Evolutionary conservation across 2,329 filamentous ascomycete species (phyloP), one percentile per base, ranked within the genome.

Genomic region (Sporothrix pallida): DNA sequence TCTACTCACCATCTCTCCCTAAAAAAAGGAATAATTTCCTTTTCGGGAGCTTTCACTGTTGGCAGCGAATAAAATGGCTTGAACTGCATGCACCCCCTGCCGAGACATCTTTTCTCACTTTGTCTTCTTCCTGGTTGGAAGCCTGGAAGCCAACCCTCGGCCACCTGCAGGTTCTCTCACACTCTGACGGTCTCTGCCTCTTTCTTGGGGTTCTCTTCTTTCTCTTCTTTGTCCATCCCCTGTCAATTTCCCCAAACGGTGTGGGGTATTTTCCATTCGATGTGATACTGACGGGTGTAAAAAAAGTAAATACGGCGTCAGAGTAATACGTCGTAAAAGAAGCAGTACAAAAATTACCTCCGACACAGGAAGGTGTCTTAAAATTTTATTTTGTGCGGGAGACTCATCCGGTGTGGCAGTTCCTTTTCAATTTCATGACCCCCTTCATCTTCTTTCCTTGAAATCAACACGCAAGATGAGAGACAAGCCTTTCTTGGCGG

Each of bases 1-100:
- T 46, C 17, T 65, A 44, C 63, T 31, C n/a, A 8, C n/a, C 15
- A 50, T 46, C 31, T 37, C 31, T 7, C 31, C 3, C 17, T 5
- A 20, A 23, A 63, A 67, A 42, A 50, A 71, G 50, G 56, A 56
- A 71, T 23, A 52, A 58, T 73, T 71, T 50, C 73, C 70, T 70
- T 26, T 67, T 73, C 54, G 65, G 72, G 63, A 42, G 50, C 52
- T 73, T 48, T 23, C 23, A 60, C 23, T 20, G n/a, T 13, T 15
- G 31, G 3, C 31, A 23, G 15, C 17, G 10, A 17, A 58, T 44
- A 17, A 37, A 52, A 58, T 60, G 68, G 23, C 7, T 12, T 44
- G 23, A 17, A 13, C 23, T 69, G 26, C 31, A 42, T 54, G 67
- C 52, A 46, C 54, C 31, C 68, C 69, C 54, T 60, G 52, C 69